Evolutionary conservation across 1,284 basidiomycete species (phyloP), one percentile per base, ranked within the genome.

Genomic region (Fomitiporia mediterranea): DNA sequence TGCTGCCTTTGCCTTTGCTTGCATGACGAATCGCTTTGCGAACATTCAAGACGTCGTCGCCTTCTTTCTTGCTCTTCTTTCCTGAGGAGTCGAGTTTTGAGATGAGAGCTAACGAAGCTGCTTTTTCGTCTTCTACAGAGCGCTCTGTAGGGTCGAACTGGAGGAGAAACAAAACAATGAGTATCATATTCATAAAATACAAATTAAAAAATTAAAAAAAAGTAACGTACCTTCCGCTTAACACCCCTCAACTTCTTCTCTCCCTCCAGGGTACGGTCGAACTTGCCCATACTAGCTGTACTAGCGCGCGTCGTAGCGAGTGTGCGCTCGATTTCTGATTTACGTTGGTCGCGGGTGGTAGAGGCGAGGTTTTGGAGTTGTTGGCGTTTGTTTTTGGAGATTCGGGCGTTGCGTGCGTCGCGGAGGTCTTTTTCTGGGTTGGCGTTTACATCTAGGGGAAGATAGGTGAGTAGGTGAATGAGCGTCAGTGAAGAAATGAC

Each of bases 211-310:
- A 30, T 53, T 23, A 15, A 32, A 52, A 63, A 64, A 32, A 32
- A 6, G n/a, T 28, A 13, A 64, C 78, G 54, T 64, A 94, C 94
- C 84, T 98, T 97, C 64, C 95, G 84, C 75, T 98, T 98, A 57
- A 95, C 71, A 4, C 95, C 94, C 57, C 84, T 84, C 57, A 85
- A 69, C 69, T 92, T 94, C 67, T 90, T 89, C 71, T 99, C 96
- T 19, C 94, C 94, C 50, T 94, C 87, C 25, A 98, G 80, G 65
- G 80, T 85, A 64, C 83, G 86, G 70, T 98, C 95, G 66, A 97
- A 96, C 64, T 80, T 85, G 63, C 96, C 96, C 86, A 98, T 86
- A 63, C 89, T 94, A 0, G 94, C 96, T 0, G 96, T 98, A 58
- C 91, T 91, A 37, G 80, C 74, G 55, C 91, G 83, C n/a, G 88